Percentiles rank a stretch among this genome's conserved stretches.
phyloP scores from a whole-genome alignment of 2,329 filamentous ascomycete species.

The Alternaria conjuncta region DNA sequence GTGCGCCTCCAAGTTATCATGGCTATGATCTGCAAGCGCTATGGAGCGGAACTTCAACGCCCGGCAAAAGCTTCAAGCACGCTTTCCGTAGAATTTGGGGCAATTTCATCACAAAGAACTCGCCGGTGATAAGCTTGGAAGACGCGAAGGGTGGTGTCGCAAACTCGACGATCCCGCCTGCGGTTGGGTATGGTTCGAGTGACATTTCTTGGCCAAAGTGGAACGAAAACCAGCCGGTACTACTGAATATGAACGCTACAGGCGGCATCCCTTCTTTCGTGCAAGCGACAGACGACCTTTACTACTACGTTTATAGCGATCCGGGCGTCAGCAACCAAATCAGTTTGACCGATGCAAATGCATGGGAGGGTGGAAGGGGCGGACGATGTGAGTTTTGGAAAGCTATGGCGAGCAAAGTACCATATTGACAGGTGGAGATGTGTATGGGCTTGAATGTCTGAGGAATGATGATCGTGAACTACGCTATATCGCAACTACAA shows the following conservation, averaged over 20 bases:
- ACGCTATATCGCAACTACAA: not conserved
- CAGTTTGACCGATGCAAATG: constrained; percentile 31
- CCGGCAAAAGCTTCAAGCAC: constrained; percentile 37
- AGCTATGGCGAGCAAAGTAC: constrained; percentile 29
- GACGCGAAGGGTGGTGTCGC: constrained; percentile 36
- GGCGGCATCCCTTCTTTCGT: constrained; percentile 29
- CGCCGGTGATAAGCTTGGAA: constrained; percentile 33
- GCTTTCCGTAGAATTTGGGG: constrained; percentile 46
- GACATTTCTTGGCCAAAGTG: constrained; percentile 40
- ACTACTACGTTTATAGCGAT: constrained; percentile 39
- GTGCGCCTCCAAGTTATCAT: constrained; percentile 37
- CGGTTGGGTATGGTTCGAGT: constrained; percentile 14
- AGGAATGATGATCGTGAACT: not conserved
- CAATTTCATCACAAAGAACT: constrained; percentile 36
- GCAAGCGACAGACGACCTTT: constrained; percentile 29
- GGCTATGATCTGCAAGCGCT: constrained; percentile 42
- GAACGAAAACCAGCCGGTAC: constrained; percentile 18
- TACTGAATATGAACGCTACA: constrained; percentile 41
- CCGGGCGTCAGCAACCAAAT: constrained; percentile 42
- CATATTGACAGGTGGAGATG: constrained; percentile 21
- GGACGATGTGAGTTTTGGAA: constrained; percentile 43
- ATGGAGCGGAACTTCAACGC: constrained; percentile 32
- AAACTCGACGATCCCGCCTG: constrained; percentile 29
- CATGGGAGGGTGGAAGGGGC: constrained; percentile 43
- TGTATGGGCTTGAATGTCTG: not conserved